These are phyloP conservation scores for Castanopsis chinensis DNA, from an alignment of 306 rosid genomes.

Conservation along the genomic window DNA sequence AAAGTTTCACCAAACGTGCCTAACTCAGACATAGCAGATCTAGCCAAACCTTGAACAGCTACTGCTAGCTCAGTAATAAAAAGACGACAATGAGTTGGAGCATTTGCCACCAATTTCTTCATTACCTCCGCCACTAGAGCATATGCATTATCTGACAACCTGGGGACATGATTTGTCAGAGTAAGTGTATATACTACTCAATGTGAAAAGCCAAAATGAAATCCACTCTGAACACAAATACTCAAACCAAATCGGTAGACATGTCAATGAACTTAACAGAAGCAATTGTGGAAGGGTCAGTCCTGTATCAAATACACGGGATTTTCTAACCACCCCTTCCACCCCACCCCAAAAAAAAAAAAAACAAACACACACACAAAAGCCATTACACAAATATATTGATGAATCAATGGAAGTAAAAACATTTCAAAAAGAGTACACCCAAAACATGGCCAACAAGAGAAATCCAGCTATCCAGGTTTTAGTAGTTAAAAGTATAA, in stretches of 20 bases:
- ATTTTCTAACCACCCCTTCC: neutral
- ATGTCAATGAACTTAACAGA: neutral
- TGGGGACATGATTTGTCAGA: slow-evolving; percentile 40
- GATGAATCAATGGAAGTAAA: neutral
- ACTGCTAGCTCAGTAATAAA: slow-evolving; percentile 78
- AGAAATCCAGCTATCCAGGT: neutral
- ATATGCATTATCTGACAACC: slow-evolving; percentile 90
- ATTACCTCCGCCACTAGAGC: slow-evolving; percentile 87
- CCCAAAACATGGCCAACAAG: neutral
- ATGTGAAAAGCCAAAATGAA: neutral
- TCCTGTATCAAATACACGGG: neutral
- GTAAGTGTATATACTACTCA: neutral
- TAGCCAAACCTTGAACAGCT: slow-evolving; percentile 76
- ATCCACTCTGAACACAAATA: neutral
- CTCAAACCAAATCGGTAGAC: neutral
- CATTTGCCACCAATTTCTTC: slow-evolving; percentile 84
- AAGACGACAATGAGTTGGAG: slow-evolving; percentile 80
- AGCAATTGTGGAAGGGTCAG: neutral
- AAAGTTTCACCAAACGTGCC: slow-evolving; percentile 67
- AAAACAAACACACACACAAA: too few relatives aligned
- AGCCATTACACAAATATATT: neutral
- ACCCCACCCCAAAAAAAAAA: neutral
- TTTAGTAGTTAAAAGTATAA: neutral
- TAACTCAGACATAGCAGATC: slow-evolving; percentile 80
- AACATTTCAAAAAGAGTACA: neutral